A percentile compares a stretch with the other conserved stretches of the same genome.
Evolutionary conservation across 73 alveolate species (phyloP).

Genomic region (Paramecium biaurelia): DNA sequence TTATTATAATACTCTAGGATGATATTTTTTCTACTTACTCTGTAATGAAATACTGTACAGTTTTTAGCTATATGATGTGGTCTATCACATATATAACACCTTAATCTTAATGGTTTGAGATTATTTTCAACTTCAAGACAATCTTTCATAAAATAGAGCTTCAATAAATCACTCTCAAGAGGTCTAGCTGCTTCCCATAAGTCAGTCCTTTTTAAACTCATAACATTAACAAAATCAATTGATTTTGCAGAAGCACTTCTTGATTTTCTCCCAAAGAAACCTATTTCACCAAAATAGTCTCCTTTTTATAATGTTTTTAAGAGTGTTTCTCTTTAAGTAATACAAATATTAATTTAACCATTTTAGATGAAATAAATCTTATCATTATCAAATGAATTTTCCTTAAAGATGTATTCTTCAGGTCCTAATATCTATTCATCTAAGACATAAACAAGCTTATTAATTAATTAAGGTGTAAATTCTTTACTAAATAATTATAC

Average conservation of each 20-base stretch:
- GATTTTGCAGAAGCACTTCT: slow-evolving; percentile 70
- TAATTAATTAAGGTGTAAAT: neutral
- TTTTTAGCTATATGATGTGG: slow-evolving; percentile 50
- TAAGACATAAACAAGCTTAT: neutral
- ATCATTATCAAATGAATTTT: slow-evolving; percentile 59
- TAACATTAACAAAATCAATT: slow-evolving; percentile 57
- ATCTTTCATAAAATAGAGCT: neutral
- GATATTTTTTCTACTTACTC: neutral
- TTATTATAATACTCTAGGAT: neutral
- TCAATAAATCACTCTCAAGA: neutral
- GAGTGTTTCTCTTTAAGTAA: neutral
- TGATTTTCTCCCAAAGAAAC: slow-evolving; percentile 62
- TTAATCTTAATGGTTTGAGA: slow-evolving; percentile 42
- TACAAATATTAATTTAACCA: slow-evolving; percentile 49
- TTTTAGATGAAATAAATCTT: slow-evolving; percentile 53
- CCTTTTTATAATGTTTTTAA: slow-evolving; percentile 57
- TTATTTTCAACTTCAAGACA: slow-evolving; percentile 10
- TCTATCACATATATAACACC: slow-evolving; percentile 32
- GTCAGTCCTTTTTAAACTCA: neutral
- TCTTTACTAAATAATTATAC: neutral
- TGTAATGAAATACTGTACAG: neutral
- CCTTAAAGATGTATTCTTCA: slow-evolving; percentile 50
- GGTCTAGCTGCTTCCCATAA: slow-evolving; percentile 32
- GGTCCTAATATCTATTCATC: slow-evolving; percentile 63
- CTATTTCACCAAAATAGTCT: slow-evolving; percentile 75